phyloP scores from a whole-genome alignment of 2,329 filamentous ascomycete species.

The Exophiala alcalophila region DNA sequence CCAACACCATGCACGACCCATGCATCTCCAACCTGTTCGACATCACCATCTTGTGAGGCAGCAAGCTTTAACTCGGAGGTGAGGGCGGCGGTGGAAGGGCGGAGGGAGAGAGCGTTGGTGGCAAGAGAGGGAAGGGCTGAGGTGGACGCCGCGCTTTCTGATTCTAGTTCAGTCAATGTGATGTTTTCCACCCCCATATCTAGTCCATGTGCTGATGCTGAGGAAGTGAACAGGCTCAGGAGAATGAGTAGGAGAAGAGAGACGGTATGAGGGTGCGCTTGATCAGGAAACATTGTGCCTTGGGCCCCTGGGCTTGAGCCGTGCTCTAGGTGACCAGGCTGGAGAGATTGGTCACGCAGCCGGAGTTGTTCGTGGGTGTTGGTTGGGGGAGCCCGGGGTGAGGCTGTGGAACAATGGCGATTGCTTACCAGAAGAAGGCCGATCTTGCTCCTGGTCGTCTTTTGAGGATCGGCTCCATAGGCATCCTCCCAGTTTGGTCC shows the following conservation, averaged over 20 bases:
- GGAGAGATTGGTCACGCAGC: no score
- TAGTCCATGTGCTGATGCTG: not conserved
- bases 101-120: no score
- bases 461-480: not conserved
- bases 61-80: no score
- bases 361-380: no score
- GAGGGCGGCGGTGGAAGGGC: no score
- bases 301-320: no score
- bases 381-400: no score
- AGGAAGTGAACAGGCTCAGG: not conserved
- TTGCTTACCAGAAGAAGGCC: slow-evolving; percentile 4
- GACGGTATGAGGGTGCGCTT: not conserved
- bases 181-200: not conserved
- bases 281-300: not conserved
- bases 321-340: no score
- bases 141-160: not conserved
- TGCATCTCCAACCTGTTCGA: slow-evolving; percentile 6
- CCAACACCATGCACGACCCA: slow-evolving; percentile 26
- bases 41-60: no score
- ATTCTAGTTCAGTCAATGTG: not conserved
- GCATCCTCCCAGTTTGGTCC: slow-evolving; percentile 1
- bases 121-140: no score
- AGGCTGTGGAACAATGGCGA: no score
- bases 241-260: slow-evolving; percentile 1
- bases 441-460: not conserved